Evolutionary conservation across 768 basidiomycete genomes (phyloP).

Genomic region (Cystobasidiopsis lactophilus): DNA sequence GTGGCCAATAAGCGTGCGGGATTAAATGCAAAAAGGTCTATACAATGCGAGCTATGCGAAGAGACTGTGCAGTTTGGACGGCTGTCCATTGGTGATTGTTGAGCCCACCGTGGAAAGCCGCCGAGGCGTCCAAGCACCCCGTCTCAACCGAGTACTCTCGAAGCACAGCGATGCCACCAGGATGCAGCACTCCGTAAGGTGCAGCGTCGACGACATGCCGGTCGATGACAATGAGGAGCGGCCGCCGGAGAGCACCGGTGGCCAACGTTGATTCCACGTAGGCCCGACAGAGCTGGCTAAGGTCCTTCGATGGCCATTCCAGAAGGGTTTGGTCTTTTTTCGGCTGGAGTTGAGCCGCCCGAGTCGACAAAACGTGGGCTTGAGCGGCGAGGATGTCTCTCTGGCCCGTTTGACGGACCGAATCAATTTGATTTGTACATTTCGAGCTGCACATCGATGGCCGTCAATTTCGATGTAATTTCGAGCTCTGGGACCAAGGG

Average conservation of each 20-base stretch:
- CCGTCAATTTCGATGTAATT: neutral
- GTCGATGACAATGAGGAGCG: neutral
- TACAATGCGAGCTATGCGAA: too few relatives aligned
- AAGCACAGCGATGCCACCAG: slow-evolving; percentile 3
- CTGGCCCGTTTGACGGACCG: too few relatives aligned
- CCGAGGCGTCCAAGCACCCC: neutral
- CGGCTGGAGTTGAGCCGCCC: neutral
- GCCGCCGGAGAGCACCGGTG: neutral
- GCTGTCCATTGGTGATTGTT: too few relatives aligned
- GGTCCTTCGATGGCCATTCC: neutral
- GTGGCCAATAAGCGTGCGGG: too few relatives aligned
- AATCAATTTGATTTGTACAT: too few relatives aligned
- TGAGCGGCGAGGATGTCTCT: slow-evolving; percentile 4
- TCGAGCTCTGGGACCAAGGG: neutral
- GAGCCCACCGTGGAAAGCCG: neutral
- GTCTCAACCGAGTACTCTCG: neutral
- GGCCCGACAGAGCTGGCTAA: neutral
- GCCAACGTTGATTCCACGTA: neutral
- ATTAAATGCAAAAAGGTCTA: too few relatives aligned
- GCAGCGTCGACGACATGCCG: slow-evolving; percentile 2
- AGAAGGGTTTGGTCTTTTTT: neutral
- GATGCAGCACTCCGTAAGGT: neutral
- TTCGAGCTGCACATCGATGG: too few relatives aligned
- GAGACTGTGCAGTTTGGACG: too few relatives aligned
- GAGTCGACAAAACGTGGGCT: slow-evolving; percentile 1